Evolutionary conservation across 805 yeast species (phyloP).

Genomic region (Nakazawaea ernobii): DNA sequence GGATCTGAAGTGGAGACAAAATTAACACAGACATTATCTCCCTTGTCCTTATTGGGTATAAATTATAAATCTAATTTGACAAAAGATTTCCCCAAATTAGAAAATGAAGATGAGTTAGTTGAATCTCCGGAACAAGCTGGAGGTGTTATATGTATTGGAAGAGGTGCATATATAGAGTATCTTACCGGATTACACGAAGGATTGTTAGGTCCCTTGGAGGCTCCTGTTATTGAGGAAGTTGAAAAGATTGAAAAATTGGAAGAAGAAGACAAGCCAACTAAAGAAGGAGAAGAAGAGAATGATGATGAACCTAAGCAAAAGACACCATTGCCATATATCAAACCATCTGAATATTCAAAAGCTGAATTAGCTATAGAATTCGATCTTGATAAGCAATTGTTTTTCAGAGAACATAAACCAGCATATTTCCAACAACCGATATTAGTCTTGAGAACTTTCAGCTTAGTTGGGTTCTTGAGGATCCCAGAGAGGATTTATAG

Average conservation of each 20-base stretch:
- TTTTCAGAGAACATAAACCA: conserved; percentile 33
- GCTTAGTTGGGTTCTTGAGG: conserved; percentile 69
- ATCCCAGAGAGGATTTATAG: conserved; percentile 74
- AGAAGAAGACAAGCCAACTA: conserved; percentile 30
- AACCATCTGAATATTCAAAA: conserved; percentile 48
- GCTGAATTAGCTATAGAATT: conserved; percentile 59
- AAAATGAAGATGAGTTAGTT: conserved; percentile 42
- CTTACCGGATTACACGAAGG: conserved; percentile 92
- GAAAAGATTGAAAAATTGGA: conserved; percentile 1
- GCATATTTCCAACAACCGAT: conserved; percentile 73
- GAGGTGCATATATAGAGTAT: conserved; percentile 96
- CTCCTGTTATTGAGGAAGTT: conserved; percentile 19
- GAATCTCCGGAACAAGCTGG: conserved; percentile 50
- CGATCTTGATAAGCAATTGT: conserved; percentile 25
- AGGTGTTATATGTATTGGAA: conserved; percentile 86
- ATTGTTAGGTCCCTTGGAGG: conserved; percentile 78
- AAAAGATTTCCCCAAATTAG: conserved; percentile 19
- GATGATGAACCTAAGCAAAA: conserved; percentile 25
- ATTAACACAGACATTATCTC: conserved; percentile 9
- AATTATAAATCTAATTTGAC: conserved; percentile 30
- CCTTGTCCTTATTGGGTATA: conserved; percentile 52
- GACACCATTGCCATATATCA: conserved; percentile 57
- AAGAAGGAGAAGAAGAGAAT: conserved; percentile 17
- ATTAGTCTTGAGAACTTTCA: conserved; percentile 69
- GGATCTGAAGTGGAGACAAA: not conserved